Evolutionary conservation across 2,329 filamentous ascomycete species (phyloP).

Genomic region (Calonectria fujianensis): DNA sequence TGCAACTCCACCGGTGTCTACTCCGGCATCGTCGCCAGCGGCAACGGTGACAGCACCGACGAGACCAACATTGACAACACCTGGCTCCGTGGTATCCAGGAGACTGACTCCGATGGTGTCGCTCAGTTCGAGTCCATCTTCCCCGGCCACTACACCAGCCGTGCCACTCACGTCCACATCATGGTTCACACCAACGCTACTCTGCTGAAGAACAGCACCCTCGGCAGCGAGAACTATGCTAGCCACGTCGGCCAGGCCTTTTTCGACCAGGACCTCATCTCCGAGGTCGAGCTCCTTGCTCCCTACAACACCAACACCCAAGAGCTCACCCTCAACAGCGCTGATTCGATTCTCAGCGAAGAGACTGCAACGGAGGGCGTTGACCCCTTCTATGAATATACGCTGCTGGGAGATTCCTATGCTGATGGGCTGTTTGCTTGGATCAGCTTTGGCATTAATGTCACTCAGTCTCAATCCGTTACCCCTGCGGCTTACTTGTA

Average conservation of each 20-base stretch:
- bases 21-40: constrained; percentile 62
- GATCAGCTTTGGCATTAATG: constrained; percentile 72
- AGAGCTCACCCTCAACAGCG: constrained; percentile 68
- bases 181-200: constrained; percentile 63
- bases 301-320: constrained; percentile 70
- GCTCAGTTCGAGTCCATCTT: constrained; percentile 66
- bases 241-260: constrained; percentile 80
- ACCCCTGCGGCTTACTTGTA: constrained; percentile 48
- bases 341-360: constrained; percentile 69
- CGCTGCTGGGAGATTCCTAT: constrained; percentile 72
- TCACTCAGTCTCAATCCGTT: constrained; percentile 47
- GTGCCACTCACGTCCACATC: constrained; percentile 69
- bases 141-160: constrained; percentile 66
- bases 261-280: constrained; percentile 76
- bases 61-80: constrained; percentile 57
- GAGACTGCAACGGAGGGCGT: constrained; percentile 68
- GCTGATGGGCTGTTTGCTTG: constrained; percentile 73
- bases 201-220: constrained; percentile 58
- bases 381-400: constrained; percentile 76
- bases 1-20: constrained; percentile 69
- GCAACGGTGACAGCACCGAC: constrained; percentile 67
- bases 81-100: constrained; percentile 62
- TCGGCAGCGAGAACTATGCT: constrained; percentile 62
- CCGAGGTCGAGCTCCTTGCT: constrained; percentile 67
- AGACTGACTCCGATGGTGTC: constrained; percentile 64